phyloP scores from a whole-genome alignment of 148 eudicot genomes.

The Dysphania ambrosioides region DNA sequence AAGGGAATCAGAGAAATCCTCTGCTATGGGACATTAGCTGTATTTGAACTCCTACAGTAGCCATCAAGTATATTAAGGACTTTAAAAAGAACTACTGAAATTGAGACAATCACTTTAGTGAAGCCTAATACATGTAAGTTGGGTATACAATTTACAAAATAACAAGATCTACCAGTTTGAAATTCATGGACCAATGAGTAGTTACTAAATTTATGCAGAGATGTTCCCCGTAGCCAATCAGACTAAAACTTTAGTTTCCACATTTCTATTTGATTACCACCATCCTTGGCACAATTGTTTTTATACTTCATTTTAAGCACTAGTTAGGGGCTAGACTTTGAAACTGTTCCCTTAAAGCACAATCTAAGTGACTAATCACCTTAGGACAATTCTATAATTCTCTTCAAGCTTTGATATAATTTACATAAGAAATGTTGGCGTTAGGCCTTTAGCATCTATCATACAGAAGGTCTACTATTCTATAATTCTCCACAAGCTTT shows the following conservation, averaged over 20 bases:
- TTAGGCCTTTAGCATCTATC: neutral
- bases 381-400: neutral
- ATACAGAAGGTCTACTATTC: no score
- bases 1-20: no score
- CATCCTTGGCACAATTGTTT: no score
- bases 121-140: neutral
- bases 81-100: neutral
- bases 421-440: neutral
- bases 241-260: neutral
- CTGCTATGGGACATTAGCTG: no score
- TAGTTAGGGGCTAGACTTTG: neutral
- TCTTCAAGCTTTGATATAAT: neutral
- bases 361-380: neutral
- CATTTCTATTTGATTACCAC: no score
- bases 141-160: neutral
- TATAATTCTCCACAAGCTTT: no score
- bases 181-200: neutral
- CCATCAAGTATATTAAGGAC: neutral
- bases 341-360: neutral
- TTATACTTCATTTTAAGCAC: neutral
- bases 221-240: neutral
- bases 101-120: neutral
- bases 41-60: neutral
- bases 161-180: neutral
- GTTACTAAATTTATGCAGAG: neutral